phyloP scores from a whole-genome alignment of 1,139 yeast species.

The Kurtzmaniella quercitrusa region DNA sequence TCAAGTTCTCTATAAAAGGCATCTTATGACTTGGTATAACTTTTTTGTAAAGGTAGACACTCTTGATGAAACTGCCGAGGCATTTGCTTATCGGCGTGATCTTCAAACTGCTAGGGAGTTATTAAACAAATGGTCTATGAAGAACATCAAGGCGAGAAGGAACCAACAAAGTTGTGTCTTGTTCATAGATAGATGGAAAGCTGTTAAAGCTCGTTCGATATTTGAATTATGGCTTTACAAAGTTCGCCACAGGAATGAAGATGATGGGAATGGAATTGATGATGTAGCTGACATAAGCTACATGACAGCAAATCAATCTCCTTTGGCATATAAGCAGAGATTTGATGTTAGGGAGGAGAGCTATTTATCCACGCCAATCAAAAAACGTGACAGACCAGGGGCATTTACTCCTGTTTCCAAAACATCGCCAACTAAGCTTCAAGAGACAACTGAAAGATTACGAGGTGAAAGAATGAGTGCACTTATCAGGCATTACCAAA shows the following conservation, averaged over 20 bases:
- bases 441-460: conserved; percentile 36
- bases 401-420: conserved; percentile 19
- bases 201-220: conserved; percentile 22
- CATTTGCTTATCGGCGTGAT: conserved; percentile 24
- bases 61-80: conserved; percentile 27
- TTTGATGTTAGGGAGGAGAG: conserved; percentile 10
- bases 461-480: conserved; percentile 33
- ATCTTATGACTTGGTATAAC: conserved; percentile 32
- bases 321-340: conserved; percentile 26
- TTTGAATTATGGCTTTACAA: conserved; percentile 38
- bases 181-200: conserved; percentile 32
- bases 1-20: conserved; percentile 23
- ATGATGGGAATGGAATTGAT: conserved; percentile 11
- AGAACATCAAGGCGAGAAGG: conserved; percentile 27
- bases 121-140: conserved; percentile 38
- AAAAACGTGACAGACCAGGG: conserved; percentile 18
- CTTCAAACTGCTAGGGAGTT: conserved; percentile 20
- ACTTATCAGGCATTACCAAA: conserved; percentile 30
- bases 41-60: conserved; percentile 18
- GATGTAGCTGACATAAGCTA: conserved; percentile 16
- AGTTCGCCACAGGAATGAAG: conserved; percentile 6
- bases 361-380: conserved; percentile 34
- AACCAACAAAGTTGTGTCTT: conserved; percentile 35
- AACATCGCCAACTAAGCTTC: conserved; percentile 36
- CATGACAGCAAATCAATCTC: conserved; percentile 26